Conservation (phyloP, 345 rosid genomes). For the Sapria himalayana region DNA sequence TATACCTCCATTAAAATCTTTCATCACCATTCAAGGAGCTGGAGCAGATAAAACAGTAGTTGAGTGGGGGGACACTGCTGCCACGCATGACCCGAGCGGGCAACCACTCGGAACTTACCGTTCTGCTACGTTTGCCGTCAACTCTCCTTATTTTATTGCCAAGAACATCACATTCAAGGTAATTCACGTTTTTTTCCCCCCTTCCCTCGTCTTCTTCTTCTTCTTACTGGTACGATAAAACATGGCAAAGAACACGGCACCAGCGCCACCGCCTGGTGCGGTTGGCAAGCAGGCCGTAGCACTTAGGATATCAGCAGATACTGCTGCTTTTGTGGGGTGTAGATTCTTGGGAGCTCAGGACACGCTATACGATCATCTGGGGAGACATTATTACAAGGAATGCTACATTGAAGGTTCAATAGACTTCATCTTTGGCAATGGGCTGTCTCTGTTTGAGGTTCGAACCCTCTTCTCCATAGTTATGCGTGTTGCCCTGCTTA, state of each 20-base stretch:
- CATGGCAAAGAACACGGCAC: slow-evolving; percentile 50
- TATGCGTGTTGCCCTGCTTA: too few species aligned
- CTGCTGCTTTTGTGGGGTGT: slow-evolving; percentile 64
- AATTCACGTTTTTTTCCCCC: neutral
- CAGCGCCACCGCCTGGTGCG: slow-evolving; percentile 74
- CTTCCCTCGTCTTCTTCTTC: neutral
- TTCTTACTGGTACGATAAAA: neutral
- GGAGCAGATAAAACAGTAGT: slow-evolving; percentile 77
- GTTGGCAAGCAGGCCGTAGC: slow-evolving; percentile 89
- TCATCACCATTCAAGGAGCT: slow-evolving; percentile 71
- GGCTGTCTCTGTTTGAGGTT: slow-evolving; percentile 81
- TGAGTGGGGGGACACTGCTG: slow-evolving; percentile 95
- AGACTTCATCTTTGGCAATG: slow-evolving; percentile 91
- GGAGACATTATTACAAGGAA: slow-evolving; percentile 89
- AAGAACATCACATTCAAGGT: slow-evolving; percentile 90
- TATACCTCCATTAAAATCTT: slow-evolving; percentile 61
- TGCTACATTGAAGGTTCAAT: slow-evolving; percentile 90
- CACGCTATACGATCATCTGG: slow-evolving; percentile 74
- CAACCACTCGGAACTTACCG: slow-evolving; percentile 48
- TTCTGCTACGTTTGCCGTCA: slow-evolving; percentile 91
- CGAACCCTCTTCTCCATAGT: too few species aligned
- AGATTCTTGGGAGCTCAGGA: slow-evolving; percentile 83
- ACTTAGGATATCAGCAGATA: slow-evolving; percentile 73
- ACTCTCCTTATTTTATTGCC: slow-evolving; percentile 74
- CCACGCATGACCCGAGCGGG: slow-evolving; percentile 51